Percentiles rank a stretch among this genome's conserved stretches.
Evolutionary conservation across 257 asterid genomes (phyloP).

Genomic region (Solanum sitiens): DNA sequence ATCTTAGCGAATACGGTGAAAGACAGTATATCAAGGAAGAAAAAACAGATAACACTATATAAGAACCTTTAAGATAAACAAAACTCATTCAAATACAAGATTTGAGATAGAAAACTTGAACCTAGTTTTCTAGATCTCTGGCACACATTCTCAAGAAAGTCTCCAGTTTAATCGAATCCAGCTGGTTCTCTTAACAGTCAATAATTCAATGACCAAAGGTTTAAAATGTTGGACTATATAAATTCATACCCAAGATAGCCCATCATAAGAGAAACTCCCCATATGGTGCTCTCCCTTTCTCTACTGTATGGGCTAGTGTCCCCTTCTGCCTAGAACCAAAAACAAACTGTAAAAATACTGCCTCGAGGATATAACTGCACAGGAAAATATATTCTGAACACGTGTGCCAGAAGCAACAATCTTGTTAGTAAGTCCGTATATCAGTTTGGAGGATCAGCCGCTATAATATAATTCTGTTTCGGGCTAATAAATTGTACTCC

Average conservation of each 20-base stretch:
- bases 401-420: background rate
- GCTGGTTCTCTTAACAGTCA: background rate
- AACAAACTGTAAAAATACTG: background rate
- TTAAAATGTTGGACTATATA: background rate
- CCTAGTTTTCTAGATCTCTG: background rate
- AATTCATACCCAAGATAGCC: constrained; percentile 95
- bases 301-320: constrained; percentile 66
- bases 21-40: background rate
- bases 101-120: background rate
- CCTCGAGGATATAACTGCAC: background rate
- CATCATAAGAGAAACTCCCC: constrained; percentile 97
- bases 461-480: background rate
- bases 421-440: background rate
- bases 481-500: background rate
- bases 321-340: constrained; percentile 55
- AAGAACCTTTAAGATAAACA: background rate
- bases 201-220: background rate
- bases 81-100: background rate
- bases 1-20: background rate
- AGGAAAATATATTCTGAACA: background rate
- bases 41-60: background rate
- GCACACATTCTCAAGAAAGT: background rate
- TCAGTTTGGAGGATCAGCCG: background rate
- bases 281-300: constrained; percentile 92
- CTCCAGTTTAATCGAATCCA: background rate